Conservation (phyloP, 2,329 filamentous ascomycete genomes). For the Amylocarpus encephaloides region DNA sequence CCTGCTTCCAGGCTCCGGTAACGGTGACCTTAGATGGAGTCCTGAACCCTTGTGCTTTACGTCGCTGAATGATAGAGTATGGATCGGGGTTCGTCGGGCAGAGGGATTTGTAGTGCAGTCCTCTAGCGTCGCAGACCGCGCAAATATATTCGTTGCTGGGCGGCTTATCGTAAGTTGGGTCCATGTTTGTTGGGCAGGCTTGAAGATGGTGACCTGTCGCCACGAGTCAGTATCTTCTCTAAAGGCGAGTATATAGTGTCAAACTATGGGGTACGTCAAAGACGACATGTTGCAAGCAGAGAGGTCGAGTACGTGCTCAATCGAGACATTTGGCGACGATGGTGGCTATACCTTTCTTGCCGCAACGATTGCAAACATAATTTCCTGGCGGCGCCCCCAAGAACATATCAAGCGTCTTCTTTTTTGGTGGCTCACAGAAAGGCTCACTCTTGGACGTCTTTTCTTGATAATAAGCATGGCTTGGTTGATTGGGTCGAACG, state of each 20-base stretch:
- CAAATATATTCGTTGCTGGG: constrained; percentile 33
- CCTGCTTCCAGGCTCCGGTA: not conserved
- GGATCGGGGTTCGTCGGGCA: constrained; percentile 34
- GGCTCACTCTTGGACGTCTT: not conserved
- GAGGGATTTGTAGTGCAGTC: constrained; percentile 33
- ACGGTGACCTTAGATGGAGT: not conserved
- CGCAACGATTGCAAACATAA: constrained; percentile 27
- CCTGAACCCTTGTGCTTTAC: constrained; percentile 19
- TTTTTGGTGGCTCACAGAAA: not conserved
- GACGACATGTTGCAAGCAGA: too few species aligned
- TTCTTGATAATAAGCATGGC: not conserved
- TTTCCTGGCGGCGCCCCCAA: constrained; percentile 11
- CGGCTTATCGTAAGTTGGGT: constrained; percentile 33
- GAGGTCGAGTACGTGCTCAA: too few species aligned
- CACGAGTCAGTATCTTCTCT: constrained; percentile 2
- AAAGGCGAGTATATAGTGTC: not conserved
- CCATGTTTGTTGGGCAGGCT: constrained; percentile 38
- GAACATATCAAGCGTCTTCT: constrained; percentile 7
- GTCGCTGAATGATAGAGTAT: constrained; percentile 32
- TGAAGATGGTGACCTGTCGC: constrained; percentile 35
- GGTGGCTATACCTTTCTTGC: constrained; percentile 16
- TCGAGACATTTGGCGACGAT: too few species aligned
- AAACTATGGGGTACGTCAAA: too few species aligned
- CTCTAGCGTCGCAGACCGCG: constrained; percentile 30
- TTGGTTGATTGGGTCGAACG: not conserved